phyloP scores from a whole-genome alignment of 805 yeast genomes.

The Komagataella populi region DNA sequence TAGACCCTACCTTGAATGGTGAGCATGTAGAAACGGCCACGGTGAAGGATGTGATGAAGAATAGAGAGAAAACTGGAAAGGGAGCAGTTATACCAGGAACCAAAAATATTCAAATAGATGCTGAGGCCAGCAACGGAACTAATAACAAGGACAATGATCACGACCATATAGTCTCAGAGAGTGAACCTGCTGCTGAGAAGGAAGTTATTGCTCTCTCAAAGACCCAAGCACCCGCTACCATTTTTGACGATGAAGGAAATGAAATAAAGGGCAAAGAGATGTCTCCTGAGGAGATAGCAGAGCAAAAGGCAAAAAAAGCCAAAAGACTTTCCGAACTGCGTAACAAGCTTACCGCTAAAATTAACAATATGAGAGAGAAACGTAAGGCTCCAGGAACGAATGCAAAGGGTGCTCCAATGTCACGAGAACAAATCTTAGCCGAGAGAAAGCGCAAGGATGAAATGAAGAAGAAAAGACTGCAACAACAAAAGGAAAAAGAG shows the following conservation, averaged over 20 bases:
- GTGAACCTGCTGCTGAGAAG: constrained; percentile 12
- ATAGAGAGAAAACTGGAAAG: constrained; percentile 39
- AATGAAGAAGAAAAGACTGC: constrained; percentile 16
- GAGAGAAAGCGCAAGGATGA: constrained; percentile 40
- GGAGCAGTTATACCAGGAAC: constrained; percentile 25
- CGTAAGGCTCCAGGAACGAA: constrained; percentile 89
- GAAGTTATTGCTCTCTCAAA: constrained; percentile 26
- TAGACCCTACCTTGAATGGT: constrained; percentile 50
- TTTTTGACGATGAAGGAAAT: constrained; percentile 67
- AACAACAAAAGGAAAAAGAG: constrained; percentile 13
- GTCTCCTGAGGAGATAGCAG: constrained; percentile 20
- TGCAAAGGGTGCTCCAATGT: constrained; percentile 67
- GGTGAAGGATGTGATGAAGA: constrained; percentile 49
- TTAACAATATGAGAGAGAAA: constrained; percentile 53
- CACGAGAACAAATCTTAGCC: constrained; percentile 68
- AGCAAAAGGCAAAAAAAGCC: constrained; percentile 34
- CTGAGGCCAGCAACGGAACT: constrained; percentile 14
- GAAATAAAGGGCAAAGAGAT: constrained; percentile 14
- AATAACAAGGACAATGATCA: constrained; percentile 8
- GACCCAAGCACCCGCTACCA: constrained; percentile 14
- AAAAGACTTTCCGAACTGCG: constrained; percentile 55
- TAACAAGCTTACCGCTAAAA: constrained; percentile 67
- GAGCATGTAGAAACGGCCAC: constrained; percentile 31
- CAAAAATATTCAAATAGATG: constrained; percentile 6
- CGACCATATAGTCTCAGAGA: not conserved